These are phyloP conservation scores for Royoungia palumana DNA, from an alignment of 768 basidiomycete genomes.

Conservation along the genomic window DNA sequence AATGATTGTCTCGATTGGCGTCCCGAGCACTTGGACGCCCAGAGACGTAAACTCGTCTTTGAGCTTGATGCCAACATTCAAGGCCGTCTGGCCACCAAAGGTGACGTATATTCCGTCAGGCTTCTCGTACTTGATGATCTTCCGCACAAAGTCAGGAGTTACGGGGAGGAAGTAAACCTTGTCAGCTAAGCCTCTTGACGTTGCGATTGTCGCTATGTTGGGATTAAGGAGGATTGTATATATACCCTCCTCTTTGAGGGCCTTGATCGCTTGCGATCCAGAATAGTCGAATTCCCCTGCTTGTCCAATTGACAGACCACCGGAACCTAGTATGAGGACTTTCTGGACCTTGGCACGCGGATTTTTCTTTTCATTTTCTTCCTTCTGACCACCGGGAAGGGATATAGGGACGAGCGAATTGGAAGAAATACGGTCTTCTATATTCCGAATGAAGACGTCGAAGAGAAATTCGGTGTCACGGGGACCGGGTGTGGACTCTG, in stretches of 20 bases:
- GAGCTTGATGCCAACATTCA: constrained; percentile 95
- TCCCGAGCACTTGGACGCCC: constrained; percentile 92
- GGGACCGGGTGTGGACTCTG: constrained; percentile 94
- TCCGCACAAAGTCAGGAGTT: constrained; percentile 95
- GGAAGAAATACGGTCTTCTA: constrained; percentile 67
- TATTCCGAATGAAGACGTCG: constrained; percentile 91
- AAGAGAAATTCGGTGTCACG: constrained; percentile 99
- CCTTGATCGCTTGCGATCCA: constrained; percentile 98
- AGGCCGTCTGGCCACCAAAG: constrained; percentile 96
- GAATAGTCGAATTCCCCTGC: constrained; percentile 99
- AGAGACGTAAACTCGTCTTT: constrained; percentile 92
- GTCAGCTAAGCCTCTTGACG: constrained; percentile 95
- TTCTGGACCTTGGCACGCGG: constrained; percentile 82
- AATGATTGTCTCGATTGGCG: constrained; percentile 96
- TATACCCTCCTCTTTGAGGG: constrained; percentile 97
- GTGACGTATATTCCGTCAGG: constrained; percentile 99
- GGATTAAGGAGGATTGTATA: constrained; percentile 99
- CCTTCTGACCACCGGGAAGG: constrained; percentile 78
- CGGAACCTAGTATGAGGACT: constrained; percentile 95
- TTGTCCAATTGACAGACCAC: constrained; percentile 96
- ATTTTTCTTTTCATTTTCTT: constrained; percentile 71
- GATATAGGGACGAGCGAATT: constrained; percentile 53
- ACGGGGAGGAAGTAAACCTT: constrained; percentile 99
- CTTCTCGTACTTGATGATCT: constrained; percentile 98
- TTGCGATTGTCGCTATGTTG: constrained; percentile 98